phyloP scores from a whole-genome alignment of 176 grass and related monocot genomes.

The Ampelocalamus luodianensis region DNA sequence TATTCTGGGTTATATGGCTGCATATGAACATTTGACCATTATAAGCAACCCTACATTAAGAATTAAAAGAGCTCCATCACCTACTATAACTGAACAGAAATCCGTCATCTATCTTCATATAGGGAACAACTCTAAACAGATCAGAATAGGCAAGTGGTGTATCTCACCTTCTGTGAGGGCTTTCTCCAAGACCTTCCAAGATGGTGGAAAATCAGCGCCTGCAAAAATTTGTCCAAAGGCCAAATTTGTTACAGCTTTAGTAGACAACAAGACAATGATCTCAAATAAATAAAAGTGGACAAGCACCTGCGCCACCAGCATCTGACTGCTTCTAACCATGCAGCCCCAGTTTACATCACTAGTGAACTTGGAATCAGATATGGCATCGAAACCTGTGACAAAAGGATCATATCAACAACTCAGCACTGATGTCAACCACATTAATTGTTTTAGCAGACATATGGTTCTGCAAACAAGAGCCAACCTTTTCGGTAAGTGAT shows the following conservation, averaged over 20 bases:
- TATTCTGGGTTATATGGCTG: slow-evolving; percentile 87
- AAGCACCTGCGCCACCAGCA: slow-evolving; percentile 87
- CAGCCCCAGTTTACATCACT: slow-evolving; percentile 95
- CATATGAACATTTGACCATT: slow-evolving; percentile 69
- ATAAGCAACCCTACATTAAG: slow-evolving; percentile 71
- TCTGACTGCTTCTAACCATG: slow-evolving; percentile 99
- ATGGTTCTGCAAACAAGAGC: background rate
- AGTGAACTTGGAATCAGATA: slow-evolving; percentile 70
- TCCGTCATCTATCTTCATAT: background rate
- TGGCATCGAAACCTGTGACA: slow-evolving; percentile 69
- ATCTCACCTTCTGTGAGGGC: slow-evolving; percentile 72
- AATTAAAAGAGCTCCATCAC: slow-evolving; percentile 57
- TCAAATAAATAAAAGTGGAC: background rate
- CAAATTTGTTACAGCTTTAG: slow-evolving; percentile 20
- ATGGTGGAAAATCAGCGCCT: slow-evolving; percentile 92
- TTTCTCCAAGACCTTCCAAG: slow-evolving; percentile 97
- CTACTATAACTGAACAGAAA: slow-evolving; percentile 36
- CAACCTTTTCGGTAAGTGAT: slow-evolving; percentile 97
- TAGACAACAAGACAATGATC: background rate
- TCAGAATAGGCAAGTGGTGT: background rate
- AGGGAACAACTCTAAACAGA: background rate
- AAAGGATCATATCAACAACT: background rate
- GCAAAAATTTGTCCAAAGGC: slow-evolving; percentile 25
- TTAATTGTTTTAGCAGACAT: background rate
- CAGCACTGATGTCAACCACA: background rate